Evolutionary conservation across 2,329 filamentous ascomycete species (phyloP).

Genomic region (Cadophora luteo-olivacea): DNA sequence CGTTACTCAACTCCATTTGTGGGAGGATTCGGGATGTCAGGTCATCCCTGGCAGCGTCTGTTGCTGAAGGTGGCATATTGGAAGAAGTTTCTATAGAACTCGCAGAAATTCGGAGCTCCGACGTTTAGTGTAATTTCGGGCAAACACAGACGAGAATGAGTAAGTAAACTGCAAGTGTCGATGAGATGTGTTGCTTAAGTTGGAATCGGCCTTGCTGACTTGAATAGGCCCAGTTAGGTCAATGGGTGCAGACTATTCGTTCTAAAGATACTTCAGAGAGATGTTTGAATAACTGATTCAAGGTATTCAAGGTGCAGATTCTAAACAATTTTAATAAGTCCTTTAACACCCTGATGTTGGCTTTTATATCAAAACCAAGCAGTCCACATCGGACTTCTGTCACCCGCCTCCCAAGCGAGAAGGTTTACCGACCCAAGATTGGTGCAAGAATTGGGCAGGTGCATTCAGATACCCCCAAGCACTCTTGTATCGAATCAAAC

Average conservation of each 20-base stretch:
- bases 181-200: too few relatives aligned
- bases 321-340: neutral
- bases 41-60: constrained; percentile 41
- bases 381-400: neutral
- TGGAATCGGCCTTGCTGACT: too few relatives aligned
- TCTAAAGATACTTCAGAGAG: too few relatives aligned
- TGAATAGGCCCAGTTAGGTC: too few relatives aligned
- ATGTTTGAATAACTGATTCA: too few relatives aligned
- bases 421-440: neutral
- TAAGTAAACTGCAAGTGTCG: too few relatives aligned
- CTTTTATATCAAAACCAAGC: neutral
- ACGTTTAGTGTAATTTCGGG: too few relatives aligned
- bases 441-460: neutral
- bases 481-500: neutral
- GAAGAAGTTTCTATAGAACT: neutral
- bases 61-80: constrained; percentile 16
- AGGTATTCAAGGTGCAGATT: too few relatives aligned
- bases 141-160: too few relatives aligned
- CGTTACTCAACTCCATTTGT: constrained; percentile 55
- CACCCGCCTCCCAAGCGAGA: neutral
- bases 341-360: neutral
- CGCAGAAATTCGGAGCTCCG: too few relatives aligned
- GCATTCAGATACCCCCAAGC: neutral
- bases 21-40: constrained; percentile 44
- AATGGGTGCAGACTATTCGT: too few relatives aligned